phyloP scores from a whole-genome alignment of 176 grass and related monocot genomes.

The Triticum monococcum region DNA sequence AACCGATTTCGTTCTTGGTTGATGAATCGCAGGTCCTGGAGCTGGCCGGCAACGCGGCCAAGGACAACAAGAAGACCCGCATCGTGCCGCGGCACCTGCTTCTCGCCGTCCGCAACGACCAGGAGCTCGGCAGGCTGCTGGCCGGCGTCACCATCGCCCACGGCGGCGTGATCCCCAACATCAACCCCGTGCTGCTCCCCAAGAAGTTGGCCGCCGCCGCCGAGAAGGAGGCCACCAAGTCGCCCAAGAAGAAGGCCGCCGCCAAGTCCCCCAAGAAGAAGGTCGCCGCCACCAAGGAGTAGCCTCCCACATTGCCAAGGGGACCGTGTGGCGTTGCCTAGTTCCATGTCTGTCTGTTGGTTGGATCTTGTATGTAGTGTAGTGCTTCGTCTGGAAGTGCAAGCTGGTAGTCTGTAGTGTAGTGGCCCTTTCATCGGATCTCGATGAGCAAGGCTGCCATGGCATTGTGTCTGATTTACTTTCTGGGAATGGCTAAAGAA shows the following conservation, averaged over 20 bases:
- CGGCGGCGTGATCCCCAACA: slow-evolving; percentile 35
- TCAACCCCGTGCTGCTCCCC: slow-evolving; percentile 16
- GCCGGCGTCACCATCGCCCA: slow-evolving; percentile 23
- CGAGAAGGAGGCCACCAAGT: background rate
- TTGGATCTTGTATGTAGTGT: too few species aligned
- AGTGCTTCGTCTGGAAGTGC: too few species aligned
- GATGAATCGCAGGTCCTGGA: slow-evolving; percentile 58
- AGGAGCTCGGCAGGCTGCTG: slow-evolving; percentile 58
- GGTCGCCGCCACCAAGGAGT: too few species aligned
- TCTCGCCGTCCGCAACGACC: slow-evolving; percentile 87
- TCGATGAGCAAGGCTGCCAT: background rate
- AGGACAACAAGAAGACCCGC: slow-evolving; percentile 92
- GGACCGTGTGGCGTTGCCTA: background rate
- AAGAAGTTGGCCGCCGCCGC: slow-evolving; percentile 3
- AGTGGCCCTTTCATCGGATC: background rate
- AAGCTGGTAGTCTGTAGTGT: background rate
- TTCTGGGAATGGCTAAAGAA: too few species aligned
- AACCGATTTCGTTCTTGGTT: too few species aligned
- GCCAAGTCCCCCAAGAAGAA: background rate
- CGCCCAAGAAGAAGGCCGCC: background rate
- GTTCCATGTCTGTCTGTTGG: background rate
- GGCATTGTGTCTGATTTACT: background rate
- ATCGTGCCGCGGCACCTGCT: slow-evolving; percentile 95
- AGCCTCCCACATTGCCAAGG: too few species aligned
- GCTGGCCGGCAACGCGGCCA: slow-evolving; percentile 85